These are phyloP conservation scores for Magnaporthiopsis poae DNA, from an alignment of 2,329 filamentous ascomycete genomes.

Conservation along the genomic window DNA sequence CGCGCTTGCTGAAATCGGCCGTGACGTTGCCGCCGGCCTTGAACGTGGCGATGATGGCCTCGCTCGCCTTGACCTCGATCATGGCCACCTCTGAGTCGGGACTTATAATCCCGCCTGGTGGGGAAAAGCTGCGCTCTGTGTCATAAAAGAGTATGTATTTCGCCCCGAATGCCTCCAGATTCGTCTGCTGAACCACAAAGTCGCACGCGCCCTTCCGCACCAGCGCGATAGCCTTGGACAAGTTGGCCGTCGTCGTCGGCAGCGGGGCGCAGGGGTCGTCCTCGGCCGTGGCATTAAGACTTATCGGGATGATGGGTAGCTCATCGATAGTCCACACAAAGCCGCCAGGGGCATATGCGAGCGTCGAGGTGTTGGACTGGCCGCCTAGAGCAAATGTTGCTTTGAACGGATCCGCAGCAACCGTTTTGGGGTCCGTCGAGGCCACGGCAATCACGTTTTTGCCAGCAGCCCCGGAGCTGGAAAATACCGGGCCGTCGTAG, in stretches of 20 bases:
- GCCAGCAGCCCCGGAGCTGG: constrained; percentile 22
- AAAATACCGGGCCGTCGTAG: constrained; percentile 17
- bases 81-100: background rate
- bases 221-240: constrained; percentile 31
- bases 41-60: constrained; percentile 22
- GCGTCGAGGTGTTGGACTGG: constrained; percentile 6
- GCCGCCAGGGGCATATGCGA: constrained; percentile 11
- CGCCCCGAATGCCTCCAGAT: constrained; percentile 21
- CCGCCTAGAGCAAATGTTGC: constrained; percentile 10
- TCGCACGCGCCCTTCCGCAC: constrained; percentile 24
- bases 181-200: constrained; percentile 18
- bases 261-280: constrained; percentile 30
- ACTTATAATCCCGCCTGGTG: background rate
- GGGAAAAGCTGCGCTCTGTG: background rate
- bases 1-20: constrained; percentile 27
- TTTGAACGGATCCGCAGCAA: constrained; percentile 13
- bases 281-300: constrained; percentile 13
- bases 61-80: constrained; percentile 15
- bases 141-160: constrained; percentile 24
- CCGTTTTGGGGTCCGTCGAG: constrained; percentile 24
- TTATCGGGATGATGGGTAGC: constrained; percentile 18
- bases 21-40: constrained; percentile 23
- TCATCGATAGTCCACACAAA: constrained; percentile 13
- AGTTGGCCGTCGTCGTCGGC: constrained; percentile 26
- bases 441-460: constrained; percentile 33